Evolutionary conservation across 192 early-diverging fungal species (phyloP), one percentile per base, ranked within the genome.

Genomic region (Dimargaris cristalligena): DNA sequence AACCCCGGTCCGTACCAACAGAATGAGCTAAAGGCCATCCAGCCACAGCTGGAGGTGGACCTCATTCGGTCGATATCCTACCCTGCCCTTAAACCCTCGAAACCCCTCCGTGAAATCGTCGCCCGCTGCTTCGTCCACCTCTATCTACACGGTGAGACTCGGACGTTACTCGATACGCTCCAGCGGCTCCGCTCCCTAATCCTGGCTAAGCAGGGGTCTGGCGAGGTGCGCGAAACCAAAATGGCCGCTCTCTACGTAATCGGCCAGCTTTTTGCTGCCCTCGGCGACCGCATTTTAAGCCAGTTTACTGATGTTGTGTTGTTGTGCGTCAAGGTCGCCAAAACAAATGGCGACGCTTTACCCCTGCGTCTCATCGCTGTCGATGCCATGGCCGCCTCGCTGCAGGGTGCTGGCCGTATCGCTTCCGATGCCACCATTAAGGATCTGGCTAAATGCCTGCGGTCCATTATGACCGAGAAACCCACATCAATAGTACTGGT

Each of bases 121-220:
- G 74, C 80, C 20, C 65, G 84, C 57, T 80, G 83, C 62, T 83
- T 84, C 58, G 73, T 78, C 25, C 61, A 74, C 20, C 62, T 92
- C 25, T 92, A 87, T 65, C 72, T 75, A 30, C 75, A 81, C 29
- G 88, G 86, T n/a, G 88, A 87, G 35, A 74, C 80, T 10, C 66
- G 86, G 44, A 84, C 81, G 0, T 62, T 89, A 10, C 89, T 91
- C 52, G 88, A 91, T 67, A 87, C 85, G 4, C 61, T 92, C 1
- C 76, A 78, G 31, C 74, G 74, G 3, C 65, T 83, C 11, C 85
- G 83, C 52, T 74, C 70, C 52, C 59, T 79, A 22, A 62, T 86
- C 25, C 61, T 70, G 38, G 71, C 65, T 26, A 79, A 78, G 22
- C 74, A 75, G 62, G 80, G 83, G 60, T 69, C 74, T 47, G 75